phyloP scores from a whole-genome alignment of 1,284 basidiomycete species.

The Dichomitus squalens region DNA sequence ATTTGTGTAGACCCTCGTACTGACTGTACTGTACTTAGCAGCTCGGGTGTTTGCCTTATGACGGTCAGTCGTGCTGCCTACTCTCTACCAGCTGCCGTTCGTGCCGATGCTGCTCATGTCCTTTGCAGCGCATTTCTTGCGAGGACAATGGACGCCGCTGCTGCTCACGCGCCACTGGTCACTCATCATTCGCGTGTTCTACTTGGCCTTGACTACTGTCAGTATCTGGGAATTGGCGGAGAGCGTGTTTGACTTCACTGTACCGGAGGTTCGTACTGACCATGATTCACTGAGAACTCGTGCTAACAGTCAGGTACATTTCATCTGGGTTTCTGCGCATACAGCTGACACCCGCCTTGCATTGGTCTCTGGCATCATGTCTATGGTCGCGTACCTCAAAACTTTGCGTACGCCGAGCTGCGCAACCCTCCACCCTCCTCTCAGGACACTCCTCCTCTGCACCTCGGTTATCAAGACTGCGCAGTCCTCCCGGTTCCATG shows the following conservation, averaged over 20 bases:
- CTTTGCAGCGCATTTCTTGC: constrained; percentile 62
- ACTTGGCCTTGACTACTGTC: constrained; percentile 50
- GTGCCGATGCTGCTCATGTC: constrained; percentile 53
- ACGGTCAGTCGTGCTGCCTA: constrained; percentile 48
- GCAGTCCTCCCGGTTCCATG: constrained; percentile 47
- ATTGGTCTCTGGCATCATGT: constrained; percentile 62
- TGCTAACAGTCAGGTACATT: constrained; percentile 33
- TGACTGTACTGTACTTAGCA: constrained; percentile 39
- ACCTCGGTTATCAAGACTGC: constrained; percentile 48
- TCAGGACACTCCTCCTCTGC: constrained; percentile 43
- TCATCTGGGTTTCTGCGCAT: constrained; percentile 41
- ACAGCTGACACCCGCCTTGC: constrained; percentile 53
- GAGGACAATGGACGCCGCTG: constrained; percentile 54
- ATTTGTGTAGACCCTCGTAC: constrained; percentile 42
- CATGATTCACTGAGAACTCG: background rate
- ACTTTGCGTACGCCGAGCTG: constrained; percentile 62
- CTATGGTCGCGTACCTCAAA: constrained; percentile 49
- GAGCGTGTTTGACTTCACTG: constrained; percentile 53
- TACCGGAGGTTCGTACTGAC: constrained; percentile 42
- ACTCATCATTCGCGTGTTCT: constrained; percentile 52
- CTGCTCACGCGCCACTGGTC: constrained; percentile 49
- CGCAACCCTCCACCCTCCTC: constrained; percentile 24
- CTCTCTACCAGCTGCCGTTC: constrained; percentile 56
- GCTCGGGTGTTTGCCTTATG: constrained; percentile 48
- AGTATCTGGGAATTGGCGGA: constrained; percentile 65